Evolutionary conservation across 208 protist species (phyloP).

Genomic region (Crithidia bombi): DNA sequence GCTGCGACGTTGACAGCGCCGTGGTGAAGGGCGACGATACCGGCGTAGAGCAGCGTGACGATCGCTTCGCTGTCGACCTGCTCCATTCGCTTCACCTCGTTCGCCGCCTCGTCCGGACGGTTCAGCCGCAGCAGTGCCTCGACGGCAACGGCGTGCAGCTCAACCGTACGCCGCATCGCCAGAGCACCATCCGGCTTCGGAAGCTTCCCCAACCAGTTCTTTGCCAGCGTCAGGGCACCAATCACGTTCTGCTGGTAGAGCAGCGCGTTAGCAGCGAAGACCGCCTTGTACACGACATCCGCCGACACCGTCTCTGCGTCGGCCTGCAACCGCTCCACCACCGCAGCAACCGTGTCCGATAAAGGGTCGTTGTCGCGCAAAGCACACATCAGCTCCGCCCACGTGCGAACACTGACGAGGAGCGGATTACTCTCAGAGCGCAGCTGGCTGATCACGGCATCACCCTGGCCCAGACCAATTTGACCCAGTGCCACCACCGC

Average conservation of each 20-base stretch:
- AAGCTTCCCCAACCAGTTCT: slow-evolving; percentile 61
- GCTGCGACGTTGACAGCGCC: slow-evolving; percentile 37
- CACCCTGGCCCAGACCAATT: slow-evolving; percentile 76
- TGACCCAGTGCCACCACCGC: slow-evolving; percentile 69
- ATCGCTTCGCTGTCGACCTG: slow-evolving; percentile 84
- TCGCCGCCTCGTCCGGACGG: slow-evolving; percentile 71
- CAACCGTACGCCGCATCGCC: slow-evolving; percentile 40
- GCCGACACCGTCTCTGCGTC: slow-evolving; percentile 42
- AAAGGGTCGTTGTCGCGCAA: slow-evolving; percentile 24
- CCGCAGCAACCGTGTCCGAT: slow-evolving; percentile 13
- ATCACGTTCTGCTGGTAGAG: slow-evolving; percentile 47
- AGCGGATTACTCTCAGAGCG: slow-evolving; percentile 52
- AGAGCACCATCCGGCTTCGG: slow-evolving; percentile 32
- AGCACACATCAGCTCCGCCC: slow-evolving; percentile 53
- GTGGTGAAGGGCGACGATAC: slow-evolving; percentile 65
- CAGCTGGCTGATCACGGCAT: slow-evolving; percentile 67
- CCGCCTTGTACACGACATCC: slow-evolving; percentile 36
- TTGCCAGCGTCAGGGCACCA: slow-evolving; percentile 58
- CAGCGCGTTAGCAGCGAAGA: slow-evolving; percentile 61
- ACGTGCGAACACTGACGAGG: slow-evolving; percentile 56
- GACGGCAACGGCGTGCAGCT: slow-evolving; percentile 67
- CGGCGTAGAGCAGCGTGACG: slow-evolving; percentile 69
- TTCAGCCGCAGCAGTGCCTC: slow-evolving; percentile 78
- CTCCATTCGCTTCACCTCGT: slow-evolving; percentile 80
- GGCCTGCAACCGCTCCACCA: slow-evolving; percentile 36